Conservation (phyloP, 2,329 filamentous ascomycete species). For the Ploettnerulaceae sp. region DNA sequence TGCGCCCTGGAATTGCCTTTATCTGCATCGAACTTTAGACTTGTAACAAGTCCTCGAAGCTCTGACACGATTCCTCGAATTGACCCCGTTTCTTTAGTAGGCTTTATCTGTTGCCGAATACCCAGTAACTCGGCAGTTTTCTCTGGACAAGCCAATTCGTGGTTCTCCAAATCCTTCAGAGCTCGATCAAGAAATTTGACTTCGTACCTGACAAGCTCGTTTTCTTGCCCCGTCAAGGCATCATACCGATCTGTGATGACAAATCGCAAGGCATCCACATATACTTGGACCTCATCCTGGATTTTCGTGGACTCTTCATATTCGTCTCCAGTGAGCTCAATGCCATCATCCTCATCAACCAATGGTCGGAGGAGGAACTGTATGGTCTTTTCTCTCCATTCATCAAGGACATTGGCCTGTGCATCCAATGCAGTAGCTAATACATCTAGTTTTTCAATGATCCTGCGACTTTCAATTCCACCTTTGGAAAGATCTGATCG, state of each 20-base stretch:
- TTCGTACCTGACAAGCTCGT: constrained; percentile 70
- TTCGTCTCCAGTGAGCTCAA: constrained; percentile 81
- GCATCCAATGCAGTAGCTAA: constrained; percentile 63
- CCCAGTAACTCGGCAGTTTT: constrained; percentile 49
- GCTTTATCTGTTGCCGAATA: constrained; percentile 44
- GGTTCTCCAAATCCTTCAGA: constrained; percentile 53
- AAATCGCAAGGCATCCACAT: constrained; percentile 72
- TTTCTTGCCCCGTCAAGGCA: constrained; percentile 71
- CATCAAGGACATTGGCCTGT: constrained; percentile 65
- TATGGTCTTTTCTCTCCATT: constrained; percentile 70
- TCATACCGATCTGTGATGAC: constrained; percentile 74
- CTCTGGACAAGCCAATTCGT: constrained; percentile 67
- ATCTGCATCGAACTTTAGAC: constrained; percentile 53
- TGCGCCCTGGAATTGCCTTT: constrained; percentile 50
- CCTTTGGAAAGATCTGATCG: constrained; percentile 45
- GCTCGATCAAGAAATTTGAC: constrained; percentile 47
- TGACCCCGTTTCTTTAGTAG: constrained; percentile 51
- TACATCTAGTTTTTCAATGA: constrained; percentile 61
- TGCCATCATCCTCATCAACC: constrained; percentile 74
- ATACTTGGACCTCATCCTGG: constrained; percentile 85
- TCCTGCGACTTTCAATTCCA: constrained; percentile 68
- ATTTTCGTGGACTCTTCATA: constrained; percentile 81
- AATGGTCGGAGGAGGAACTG: constrained; percentile 68
- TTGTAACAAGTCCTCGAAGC: constrained; percentile 57
- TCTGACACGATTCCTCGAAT: constrained; percentile 66